These are phyloP conservation scores for Aureobasidium melanogenum DNA, from an alignment of 2,329 filamentous ascomycete genomes.

Conservation along the genomic window DNA sequence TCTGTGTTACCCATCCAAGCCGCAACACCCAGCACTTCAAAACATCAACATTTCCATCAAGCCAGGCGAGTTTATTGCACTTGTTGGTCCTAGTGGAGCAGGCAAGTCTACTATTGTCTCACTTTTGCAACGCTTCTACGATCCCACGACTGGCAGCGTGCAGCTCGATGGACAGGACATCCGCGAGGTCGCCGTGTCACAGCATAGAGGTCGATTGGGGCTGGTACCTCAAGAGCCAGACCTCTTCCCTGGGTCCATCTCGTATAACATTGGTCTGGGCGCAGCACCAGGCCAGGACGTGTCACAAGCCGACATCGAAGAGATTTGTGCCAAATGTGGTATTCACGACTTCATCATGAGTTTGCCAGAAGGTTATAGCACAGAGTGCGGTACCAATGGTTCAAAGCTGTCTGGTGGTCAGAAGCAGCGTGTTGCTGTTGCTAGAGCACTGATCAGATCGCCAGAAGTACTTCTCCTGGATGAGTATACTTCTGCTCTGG, in stretches of 20 bases:
- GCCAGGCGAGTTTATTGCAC: constrained; percentile 44
- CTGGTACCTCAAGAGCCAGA: constrained; percentile 39
- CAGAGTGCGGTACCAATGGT: constrained; percentile 35
- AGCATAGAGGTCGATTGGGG: constrained; percentile 31
- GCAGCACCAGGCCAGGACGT: constrained; percentile 19
- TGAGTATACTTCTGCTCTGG: constrained; percentile 39
- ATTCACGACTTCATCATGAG: constrained; percentile 40
- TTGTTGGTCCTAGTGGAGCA: constrained; percentile 37
- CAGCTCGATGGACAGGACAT: constrained; percentile 35
- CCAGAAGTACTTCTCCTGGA: constrained; percentile 39
- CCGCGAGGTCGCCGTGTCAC: constrained; percentile 27
- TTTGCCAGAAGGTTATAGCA: constrained; percentile 39
- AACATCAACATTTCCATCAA: constrained; percentile 40
- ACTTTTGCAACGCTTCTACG: constrained; percentile 40
- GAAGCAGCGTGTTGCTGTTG: constrained; percentile 37
- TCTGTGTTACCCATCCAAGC: constrained; percentile 29
- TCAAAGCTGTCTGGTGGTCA: constrained; percentile 38
- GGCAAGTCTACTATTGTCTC: constrained; percentile 38
- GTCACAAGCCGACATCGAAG: constrained; percentile 23
- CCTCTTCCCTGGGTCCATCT: constrained; percentile 36
- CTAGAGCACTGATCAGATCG: constrained; percentile 37
- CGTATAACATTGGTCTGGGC: constrained; percentile 36
- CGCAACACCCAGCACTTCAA: constrained; percentile 33
- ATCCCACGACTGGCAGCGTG: constrained; percentile 31
- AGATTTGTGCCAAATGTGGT: constrained; percentile 33